phyloP scores from a whole-genome alignment of 2,329 filamentous ascomycete genomes.

The Cladobotryum mycophilum region DNA sequence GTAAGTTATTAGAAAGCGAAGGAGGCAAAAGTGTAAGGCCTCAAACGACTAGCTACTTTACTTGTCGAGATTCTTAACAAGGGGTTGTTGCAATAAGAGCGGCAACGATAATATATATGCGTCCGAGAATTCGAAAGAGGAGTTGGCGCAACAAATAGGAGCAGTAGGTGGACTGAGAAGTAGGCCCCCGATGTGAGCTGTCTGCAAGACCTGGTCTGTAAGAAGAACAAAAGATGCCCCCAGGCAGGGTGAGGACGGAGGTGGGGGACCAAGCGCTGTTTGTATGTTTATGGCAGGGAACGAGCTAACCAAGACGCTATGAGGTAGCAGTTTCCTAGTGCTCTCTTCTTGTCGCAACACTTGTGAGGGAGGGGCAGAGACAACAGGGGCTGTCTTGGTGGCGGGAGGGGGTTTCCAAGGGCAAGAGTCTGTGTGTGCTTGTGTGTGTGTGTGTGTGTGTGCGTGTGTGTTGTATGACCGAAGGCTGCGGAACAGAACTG shows the following conservation, averaged over 20 bases:
- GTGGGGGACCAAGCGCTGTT: neutral
- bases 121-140: neutral
- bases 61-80: no score
- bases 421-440: neutral
- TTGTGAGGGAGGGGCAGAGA: conserved; percentile 3
- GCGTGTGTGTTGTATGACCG: neutral
- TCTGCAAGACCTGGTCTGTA: neutral
- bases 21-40: conserved; percentile 6
- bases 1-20: conserved; percentile 11
- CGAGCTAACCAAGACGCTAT: conserved; percentile 4
- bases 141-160: neutral
- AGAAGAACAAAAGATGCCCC: neutral
- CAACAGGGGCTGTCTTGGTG: neutral
- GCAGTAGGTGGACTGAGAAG: conserved; percentile 2
- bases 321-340: conserved; percentile 2
- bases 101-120: no score
- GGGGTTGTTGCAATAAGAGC: no score
- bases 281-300: conserved; percentile 1
- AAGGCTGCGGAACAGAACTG: neutral
- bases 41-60: no score
- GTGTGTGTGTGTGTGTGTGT: neutral
- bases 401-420: conserved; percentile 6
- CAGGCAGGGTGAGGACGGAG: conserved; percentile 2
- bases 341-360: conserved; percentile 9
- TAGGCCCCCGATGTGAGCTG: neutral